Conservation (phyloP, 176 grass and related monocot genomes). For the Juncus inflexus region DNA sequence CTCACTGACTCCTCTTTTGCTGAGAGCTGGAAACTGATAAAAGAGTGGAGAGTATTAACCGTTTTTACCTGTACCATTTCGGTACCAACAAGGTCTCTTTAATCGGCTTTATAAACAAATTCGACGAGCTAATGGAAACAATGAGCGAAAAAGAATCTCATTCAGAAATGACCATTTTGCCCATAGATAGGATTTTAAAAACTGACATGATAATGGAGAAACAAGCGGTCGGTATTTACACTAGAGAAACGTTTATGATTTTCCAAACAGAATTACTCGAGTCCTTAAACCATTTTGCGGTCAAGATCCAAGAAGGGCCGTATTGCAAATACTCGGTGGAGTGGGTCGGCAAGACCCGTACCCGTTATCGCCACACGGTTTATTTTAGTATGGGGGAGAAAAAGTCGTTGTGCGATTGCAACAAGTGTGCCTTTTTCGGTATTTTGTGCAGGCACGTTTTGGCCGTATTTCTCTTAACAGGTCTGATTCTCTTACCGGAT, state of each 20-base stretch:
- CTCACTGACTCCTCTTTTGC: constrained; percentile 61
- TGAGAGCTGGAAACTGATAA: constrained; percentile 41
- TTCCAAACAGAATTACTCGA: constrained; percentile 78
- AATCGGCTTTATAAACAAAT: constrained; percentile 47
- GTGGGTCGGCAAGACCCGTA: constrained; percentile 30
- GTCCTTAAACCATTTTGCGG: constrained; percentile 53
- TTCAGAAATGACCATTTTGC: constrained; percentile 46
- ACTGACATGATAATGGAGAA: constrained; percentile 63
- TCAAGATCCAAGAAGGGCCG: constrained; percentile 70
- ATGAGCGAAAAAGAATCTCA: constrained; percentile 40
- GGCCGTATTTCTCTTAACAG: constrained; percentile 50
- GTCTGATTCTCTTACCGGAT: constrained; percentile 56
- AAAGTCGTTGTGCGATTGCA: constrained; percentile 82
- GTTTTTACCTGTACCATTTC: constrained; percentile 62
- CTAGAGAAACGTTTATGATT: constrained; percentile 53
- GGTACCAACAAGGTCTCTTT: constrained; percentile 31
- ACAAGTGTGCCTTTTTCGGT: constrained; percentile 53
- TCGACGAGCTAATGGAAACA: constrained; percentile 52
- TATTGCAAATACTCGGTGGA: constrained; percentile 73
- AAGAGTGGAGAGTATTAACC: constrained; percentile 43
- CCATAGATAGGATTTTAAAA: constrained; percentile 55
- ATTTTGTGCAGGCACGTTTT: constrained; percentile 90
- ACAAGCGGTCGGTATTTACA: constrained; percentile 74
- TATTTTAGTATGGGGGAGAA: constrained; percentile 55
- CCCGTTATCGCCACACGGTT: constrained; percentile 52